Evolutionary conservation across 345 rosid genomes (phyloP), one percentile per base, ranked within the genome.

Genomic region (Acer negundo): DNA sequence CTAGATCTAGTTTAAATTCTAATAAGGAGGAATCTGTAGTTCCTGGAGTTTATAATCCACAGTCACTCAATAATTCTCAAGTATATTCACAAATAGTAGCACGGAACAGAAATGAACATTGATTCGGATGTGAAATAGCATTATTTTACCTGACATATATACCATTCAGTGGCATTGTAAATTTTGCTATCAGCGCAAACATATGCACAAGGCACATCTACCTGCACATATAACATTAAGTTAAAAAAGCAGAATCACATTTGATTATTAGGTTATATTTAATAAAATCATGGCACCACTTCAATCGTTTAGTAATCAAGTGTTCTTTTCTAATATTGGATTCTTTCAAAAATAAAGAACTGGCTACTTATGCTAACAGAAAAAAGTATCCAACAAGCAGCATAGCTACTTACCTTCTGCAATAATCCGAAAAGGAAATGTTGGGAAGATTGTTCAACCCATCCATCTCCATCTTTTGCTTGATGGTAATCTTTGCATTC

Each of bases 381-480:
- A 46, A 0, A 28, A 23, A 31, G 31, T 51, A 20, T 67, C 24
- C 22, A n/a, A 26, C 17, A 28, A 19, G 38, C 62, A 19, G 22
- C 7, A 35, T 10, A 19, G 35, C 65, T 46, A 19, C 62, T 38
- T 81, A 91, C 98, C 99, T 91, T 97, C 83, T 94, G 98, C 80
- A 97, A 79, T 75, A 91, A 78, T 24, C 99, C 98, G 19, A 92
- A 97, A 69, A 91, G 73, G 73, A 97, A 84, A 10, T 91, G 97
- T 49, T 94, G 90, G 8, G 91, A 89, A 85, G 90, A 88, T 81
- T 94, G 99, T 82, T 97, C 98, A 67, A 94, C 90, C 99, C 99
- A 97, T 81, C 98, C 99, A 87, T 97, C 98, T 80, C 98, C 99
- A 85, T 97, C 99, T 85, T 93, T 97, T 80, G 96, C 96, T 81